Evolutionary conservation across 202 grass and related monocot genomes (phyloP).

Genomic region (Digitaria exilis): DNA sequence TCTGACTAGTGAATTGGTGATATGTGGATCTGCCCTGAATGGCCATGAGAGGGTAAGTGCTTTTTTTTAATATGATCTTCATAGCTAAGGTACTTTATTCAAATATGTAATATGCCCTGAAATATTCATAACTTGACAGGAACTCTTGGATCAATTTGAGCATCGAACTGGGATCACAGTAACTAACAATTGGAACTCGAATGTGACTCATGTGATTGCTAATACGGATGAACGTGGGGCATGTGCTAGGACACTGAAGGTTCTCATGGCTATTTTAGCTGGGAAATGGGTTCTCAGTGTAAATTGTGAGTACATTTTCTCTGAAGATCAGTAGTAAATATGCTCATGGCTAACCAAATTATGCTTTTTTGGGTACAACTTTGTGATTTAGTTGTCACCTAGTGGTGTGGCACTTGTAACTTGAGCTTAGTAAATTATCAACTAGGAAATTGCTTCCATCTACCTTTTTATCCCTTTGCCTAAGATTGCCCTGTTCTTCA

Average conservation of each 20-base stretch:
- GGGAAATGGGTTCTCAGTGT: constrained; percentile 92
- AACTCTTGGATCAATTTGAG: constrained; percentile 72
- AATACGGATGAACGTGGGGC: constrained; percentile 64
- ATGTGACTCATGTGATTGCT: constrained; percentile 87
- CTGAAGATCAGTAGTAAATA: neutral
- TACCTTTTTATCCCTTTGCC: constrained; percentile 8
- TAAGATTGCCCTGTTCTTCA: constrained; percentile 2
- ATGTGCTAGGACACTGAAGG: constrained; percentile 85
- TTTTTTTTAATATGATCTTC: constrained; percentile 30
- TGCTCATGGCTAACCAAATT: neutral
- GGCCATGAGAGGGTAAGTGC: constrained; percentile 63
- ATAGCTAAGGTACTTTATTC: neutral
- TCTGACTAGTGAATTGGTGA: constrained; percentile 68
- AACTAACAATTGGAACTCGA: constrained; percentile 64
- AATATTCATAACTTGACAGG: constrained; percentile 52
- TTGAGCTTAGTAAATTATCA: neutral
- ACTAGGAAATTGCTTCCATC: neutral
- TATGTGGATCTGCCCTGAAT: constrained; percentile 81
- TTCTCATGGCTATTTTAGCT: constrained; percentile 90
- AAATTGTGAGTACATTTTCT: constrained; percentile 65
- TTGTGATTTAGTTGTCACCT: neutral
- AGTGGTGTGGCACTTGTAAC: neutral
- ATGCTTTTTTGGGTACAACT: neutral
- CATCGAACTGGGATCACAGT: constrained; percentile 53
- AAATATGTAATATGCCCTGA: constrained; percentile 8